Evolutionary conservation across 331 rosid species (phyloP).

Genomic region (Arachis monticola): DNA sequence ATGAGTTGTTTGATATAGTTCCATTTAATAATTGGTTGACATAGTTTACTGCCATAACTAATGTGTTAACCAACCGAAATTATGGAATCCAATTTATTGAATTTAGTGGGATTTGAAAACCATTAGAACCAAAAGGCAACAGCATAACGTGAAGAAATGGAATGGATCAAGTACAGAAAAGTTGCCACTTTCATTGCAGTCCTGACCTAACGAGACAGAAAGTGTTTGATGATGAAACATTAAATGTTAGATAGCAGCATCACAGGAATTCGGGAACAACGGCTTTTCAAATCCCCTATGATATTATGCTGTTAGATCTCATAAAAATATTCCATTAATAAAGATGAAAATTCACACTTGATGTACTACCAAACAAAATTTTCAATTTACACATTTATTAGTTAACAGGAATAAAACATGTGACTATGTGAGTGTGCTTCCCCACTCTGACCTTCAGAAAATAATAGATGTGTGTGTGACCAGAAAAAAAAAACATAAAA

Average conservation of each 20-base stretch:
- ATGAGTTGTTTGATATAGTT: too few species aligned
- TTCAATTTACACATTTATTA: too few species aligned
- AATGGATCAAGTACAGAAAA: neutral
- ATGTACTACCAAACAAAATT: too few species aligned
- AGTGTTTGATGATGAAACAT: neutral
- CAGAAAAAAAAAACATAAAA: too few species aligned
- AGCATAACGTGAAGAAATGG: neutral
- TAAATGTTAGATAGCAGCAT: neutral
- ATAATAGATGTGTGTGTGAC: too few species aligned
- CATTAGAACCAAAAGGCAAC: neutral
- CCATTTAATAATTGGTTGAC: neutral
- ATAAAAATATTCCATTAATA: too few species aligned
- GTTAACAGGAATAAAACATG: too few species aligned
- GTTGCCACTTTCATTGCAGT: neutral
- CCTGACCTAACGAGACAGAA: neutral
- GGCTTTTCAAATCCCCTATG: neutral
- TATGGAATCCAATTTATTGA: neutral
- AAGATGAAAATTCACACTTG: too few species aligned
- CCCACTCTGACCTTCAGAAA: too few species aligned
- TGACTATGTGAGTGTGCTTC: too few species aligned
- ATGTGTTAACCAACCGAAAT: neutral
- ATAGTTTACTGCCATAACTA: neutral
- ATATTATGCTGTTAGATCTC: neutral
- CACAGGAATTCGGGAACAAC: neutral
- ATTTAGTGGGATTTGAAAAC: neutral